Evolutionary conservation across 2,329 filamentous ascomycete species (phyloP).

Genomic region (Knufia petricola): DNA sequence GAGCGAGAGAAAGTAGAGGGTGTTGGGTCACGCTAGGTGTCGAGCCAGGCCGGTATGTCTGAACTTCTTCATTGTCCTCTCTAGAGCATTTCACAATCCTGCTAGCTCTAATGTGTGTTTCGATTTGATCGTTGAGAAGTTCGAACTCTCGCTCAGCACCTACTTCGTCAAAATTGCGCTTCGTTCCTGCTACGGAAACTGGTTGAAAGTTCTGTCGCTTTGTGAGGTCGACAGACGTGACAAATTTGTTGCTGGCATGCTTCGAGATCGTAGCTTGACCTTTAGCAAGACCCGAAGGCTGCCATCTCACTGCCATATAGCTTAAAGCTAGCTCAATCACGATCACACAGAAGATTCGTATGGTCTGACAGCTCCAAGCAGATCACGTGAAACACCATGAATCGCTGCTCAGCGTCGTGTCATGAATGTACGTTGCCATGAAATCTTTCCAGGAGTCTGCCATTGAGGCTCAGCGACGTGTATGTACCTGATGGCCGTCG

Average conservation of each 20-base stretch:
- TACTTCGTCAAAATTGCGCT: conserved; percentile 32
- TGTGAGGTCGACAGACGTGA: conserved; percentile 36
- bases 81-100: conserved; percentile 6
- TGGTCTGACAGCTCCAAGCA: too few species aligned
- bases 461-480: too few species aligned
- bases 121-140: background rate
- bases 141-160: background rate
- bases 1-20: conserved; percentile 48
- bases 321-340: too few species aligned
- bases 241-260: conserved; percentile 38
- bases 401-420: too few species aligned
- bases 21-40: conserved; percentile 32
- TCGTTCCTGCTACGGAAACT: conserved; percentile 40
- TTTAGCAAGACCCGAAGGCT: background rate
- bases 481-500: too few species aligned
- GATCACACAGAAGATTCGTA: background rate
- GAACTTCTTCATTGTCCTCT: conserved; percentile 4
- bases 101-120: conserved; percentile 2
- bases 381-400: too few species aligned
- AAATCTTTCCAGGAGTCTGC: too few species aligned
- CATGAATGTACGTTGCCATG: background rate
- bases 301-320: background rate
- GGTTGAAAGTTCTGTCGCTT: conserved; percentile 33
- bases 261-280: background rate
- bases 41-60: conserved; percentile 1